These are phyloP conservation scores for Actinomucor elegans DNA, from an alignment of 371 early-diverging fungal genomes.

Conservation along the genomic window DNA sequence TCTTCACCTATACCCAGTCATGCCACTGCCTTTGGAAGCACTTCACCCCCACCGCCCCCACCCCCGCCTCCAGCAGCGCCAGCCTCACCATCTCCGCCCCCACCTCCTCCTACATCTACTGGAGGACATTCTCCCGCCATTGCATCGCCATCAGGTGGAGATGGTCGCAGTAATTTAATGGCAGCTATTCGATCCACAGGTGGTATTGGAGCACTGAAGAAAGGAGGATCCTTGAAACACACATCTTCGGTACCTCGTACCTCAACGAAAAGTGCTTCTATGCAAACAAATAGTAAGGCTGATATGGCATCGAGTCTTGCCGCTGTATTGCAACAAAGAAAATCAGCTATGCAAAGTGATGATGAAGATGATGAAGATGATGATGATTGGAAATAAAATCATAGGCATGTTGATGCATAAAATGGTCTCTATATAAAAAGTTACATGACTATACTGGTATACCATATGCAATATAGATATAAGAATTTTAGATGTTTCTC, in stretches of 20 bases:
- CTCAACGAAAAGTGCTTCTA: not conserved
- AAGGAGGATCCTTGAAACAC: slow-evolving; percentile 14
- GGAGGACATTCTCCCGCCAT: not conserved
- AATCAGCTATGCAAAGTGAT: slow-evolving; percentile 43
- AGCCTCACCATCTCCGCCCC: slow-evolving; percentile 2
- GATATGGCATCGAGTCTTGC: slow-evolving; percentile 40
- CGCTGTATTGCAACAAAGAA: slow-evolving; percentile 32
- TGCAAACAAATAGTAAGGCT: not conserved
- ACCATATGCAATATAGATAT: too few relatives aligned
- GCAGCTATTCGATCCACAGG: slow-evolving; percentile 43
- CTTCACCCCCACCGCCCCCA: slow-evolving; percentile 14
- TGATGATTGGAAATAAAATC: slow-evolving; percentile 27
- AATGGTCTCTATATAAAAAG: too few relatives aligned
- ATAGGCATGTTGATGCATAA: too few relatives aligned
- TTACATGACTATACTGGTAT: too few relatives aligned
- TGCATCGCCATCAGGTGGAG: not conserved
- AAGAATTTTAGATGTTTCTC: too few relatives aligned
- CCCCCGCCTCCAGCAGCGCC: slow-evolving; percentile 8
- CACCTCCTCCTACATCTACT: slow-evolving; percentile 8
- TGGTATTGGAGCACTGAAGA: slow-evolving; percentile 34
- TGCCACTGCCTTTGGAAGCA: not conserved
- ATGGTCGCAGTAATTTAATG: slow-evolving; percentile 28
- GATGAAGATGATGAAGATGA: slow-evolving; percentile 34
- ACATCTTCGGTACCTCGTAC: not conserved
- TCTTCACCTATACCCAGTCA: not conserved